These are phyloP conservation scores for Canavalia ensiformis DNA, from an alignment of 306 rosid genomes.

Conservation along the genomic window DNA sequence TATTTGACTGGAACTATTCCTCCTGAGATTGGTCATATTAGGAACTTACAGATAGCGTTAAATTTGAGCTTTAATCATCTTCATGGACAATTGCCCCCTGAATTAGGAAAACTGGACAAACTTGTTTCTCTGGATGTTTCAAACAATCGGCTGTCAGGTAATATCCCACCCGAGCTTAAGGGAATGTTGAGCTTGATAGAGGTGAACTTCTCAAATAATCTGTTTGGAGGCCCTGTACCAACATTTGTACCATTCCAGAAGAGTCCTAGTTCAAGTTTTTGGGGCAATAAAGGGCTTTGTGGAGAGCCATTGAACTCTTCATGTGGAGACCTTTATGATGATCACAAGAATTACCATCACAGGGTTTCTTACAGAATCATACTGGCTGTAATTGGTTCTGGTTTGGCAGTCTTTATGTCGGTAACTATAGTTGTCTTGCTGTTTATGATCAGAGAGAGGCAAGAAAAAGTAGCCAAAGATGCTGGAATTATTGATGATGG, in stretches of 20 bases:
- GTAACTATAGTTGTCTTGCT: constrained; percentile 88
- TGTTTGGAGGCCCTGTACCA: constrained; percentile 82
- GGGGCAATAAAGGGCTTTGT: constrained; percentile 88
- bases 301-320: constrained; percentile 83
- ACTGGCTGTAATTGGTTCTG: constrained; percentile 89
- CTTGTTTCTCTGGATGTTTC: constrained; percentile 94
- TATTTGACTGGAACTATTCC: constrained; percentile 77
- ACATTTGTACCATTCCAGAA: constrained; percentile 89
- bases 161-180: constrained; percentile 80
- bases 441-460: constrained; percentile 91
- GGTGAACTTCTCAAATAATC: constrained; percentile 94
- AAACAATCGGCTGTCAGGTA: constrained; percentile 82
- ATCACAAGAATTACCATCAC: constrained; percentile 68
- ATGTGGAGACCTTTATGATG: constrained; percentile 66
- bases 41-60: constrained; percentile 94
- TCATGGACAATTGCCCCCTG: constrained; percentile 79
- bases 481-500: constrained; percentile 70
- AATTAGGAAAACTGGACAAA: constrained; percentile 93
- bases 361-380: constrained; percentile 91
- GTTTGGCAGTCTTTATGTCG: constrained; percentile 84
- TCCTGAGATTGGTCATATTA: constrained; percentile 82
- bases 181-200: constrained; percentile 99
- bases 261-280: constrained; percentile 84
- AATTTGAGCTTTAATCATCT: constrained; percentile 96
- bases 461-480: constrained; percentile 83